phyloP scores from a whole-genome alignment of 129 eudicot species.

The Tanacetum coccineum region DNA sequence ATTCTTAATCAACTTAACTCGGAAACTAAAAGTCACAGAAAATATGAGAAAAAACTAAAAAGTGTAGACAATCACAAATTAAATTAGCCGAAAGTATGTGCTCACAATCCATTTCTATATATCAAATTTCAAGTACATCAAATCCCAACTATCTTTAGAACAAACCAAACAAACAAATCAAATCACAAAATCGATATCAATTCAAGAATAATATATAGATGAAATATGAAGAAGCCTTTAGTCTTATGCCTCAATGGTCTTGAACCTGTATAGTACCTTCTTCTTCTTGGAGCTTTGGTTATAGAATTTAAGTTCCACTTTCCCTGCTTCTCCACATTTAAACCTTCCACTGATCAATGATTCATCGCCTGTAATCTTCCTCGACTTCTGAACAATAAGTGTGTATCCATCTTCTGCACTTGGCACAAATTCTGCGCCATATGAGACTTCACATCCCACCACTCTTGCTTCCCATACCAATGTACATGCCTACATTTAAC shows the following conservation, averaged over 20 bases:
- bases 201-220: slow-evolving; percentile 17
- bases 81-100: neutral
- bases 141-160: slow-evolving; percentile 17
- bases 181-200: slow-evolving; percentile 25
- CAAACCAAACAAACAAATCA: slow-evolving; percentile 34
- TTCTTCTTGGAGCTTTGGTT: slow-evolving; percentile 80
- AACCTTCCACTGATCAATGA: slow-evolving; percentile 52
- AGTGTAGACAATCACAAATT: neutral
- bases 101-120: slow-evolving; percentile 24
- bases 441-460: slow-evolving; percentile 62
- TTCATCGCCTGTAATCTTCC: slow-evolving; percentile 58
- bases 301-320: slow-evolving; percentile 67
- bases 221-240: slow-evolving; percentile 18
- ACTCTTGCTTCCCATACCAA: slow-evolving; percentile 76
- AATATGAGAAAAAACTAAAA: neutral
- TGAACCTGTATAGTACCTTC: slow-evolving; percentile 88
- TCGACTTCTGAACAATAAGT: slow-evolving; percentile 49
- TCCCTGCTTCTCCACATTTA: slow-evolving; percentile 69
- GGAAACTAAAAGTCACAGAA: neutral
- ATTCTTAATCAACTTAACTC: neutral
- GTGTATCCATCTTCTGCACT: slow-evolving; percentile 71
- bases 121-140: slow-evolving; percentile 27
- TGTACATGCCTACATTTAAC: slow-evolving; percentile 41
- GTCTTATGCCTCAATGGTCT: slow-evolving; percentile 50
- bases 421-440: slow-evolving; percentile 79